Base-by-base conservation (phyloP, 2,329 filamentous ascomycete genomes). In the Monilinia polystroma region DNA sequence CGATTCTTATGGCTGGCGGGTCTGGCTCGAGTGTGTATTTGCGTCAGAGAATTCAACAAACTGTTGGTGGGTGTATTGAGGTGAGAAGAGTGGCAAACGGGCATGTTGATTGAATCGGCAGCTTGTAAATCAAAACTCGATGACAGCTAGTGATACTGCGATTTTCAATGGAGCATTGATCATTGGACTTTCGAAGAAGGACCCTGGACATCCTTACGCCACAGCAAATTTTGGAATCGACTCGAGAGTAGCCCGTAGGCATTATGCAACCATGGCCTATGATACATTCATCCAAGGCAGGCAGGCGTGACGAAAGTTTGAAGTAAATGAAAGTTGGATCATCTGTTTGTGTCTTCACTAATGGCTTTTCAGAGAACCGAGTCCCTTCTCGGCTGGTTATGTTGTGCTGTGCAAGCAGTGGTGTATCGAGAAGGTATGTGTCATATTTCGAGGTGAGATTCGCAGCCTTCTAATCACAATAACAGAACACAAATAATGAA, bases 11-110 rank as follows among this genome's bases (percentile, higher is more conserved):
- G 41, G 63, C 52, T 18, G 52, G 52, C 32, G 63, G 52, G 2
- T 64, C 57, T 23, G 63, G 63, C 18, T 54, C 32, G n/a, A 64
- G 63, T n/a, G 49, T 49, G 23, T 64, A 64, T 38, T n/a, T 64
- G 20, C 51, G 52, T n/a, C 7, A 6, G 7, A 47, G 52, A 23
- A 64, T 64, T 18, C 38, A 64, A 49, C 12, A 49, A 23, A 23
- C 29, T 32, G 51, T 58, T 49, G 53, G 53, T 1, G 4, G 35
- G 8, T 2, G 26, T 64, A 26, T 64, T 2, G 54, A 35, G 23
- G 63, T 64, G 12, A 64, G 51, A 8, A 53, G 26, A 0, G 49
- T 54, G 35, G 63, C 53, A 16, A 56, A 64, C 32, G 53, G 49
- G 53, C 58, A 57, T 45, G 41, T 64, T 29, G n/a, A 23, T 35